These are phyloP conservation scores for Cynanchum wilfordii DNA, from an alignment of 257 asterid genomes.

Conservation along the genomic window DNA sequence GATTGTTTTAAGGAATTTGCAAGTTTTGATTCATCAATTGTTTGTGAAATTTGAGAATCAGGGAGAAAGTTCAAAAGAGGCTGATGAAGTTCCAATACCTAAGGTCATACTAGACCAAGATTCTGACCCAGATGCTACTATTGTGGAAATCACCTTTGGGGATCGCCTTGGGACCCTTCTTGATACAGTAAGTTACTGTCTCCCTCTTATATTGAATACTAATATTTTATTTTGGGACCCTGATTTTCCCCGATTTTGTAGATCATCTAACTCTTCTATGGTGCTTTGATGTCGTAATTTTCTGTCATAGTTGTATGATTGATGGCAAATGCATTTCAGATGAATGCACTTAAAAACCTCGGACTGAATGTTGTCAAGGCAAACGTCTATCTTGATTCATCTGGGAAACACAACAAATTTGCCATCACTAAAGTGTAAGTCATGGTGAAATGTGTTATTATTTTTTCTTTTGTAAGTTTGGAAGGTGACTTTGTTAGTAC, in stretches of 20 bases:
- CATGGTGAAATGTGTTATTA: slow-evolving; percentile 1
- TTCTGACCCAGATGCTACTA: slow-evolving; percentile 80
- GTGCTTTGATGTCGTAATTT: not conserved
- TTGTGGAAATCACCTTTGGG: slow-evolving; percentile 90
- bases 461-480: slow-evolving; percentile 7
- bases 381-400: slow-evolving; percentile 82
- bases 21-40: not conserved
- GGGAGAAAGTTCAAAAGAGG: slow-evolving; percentile 59
- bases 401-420: slow-evolving; percentile 92
- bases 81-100: slow-evolving; percentile 65
- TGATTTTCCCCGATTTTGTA: not conserved
- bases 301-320: slow-evolving; percentile 21
- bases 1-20: not conserved
- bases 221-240: not conserved
- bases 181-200: slow-evolving; percentile 56
- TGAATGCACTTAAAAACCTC: slow-evolving; percentile 75
- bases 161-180: slow-evolving; percentile 96
- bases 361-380: slow-evolving; percentile 95
- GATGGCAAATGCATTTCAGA: slow-evolving; percentile 44
- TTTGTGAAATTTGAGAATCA: slow-evolving; percentile 30
- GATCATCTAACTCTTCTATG: not conserved
- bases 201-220: slow-evolving; percentile 4
- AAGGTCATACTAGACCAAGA: slow-evolving; percentile 84
- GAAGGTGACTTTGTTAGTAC: slow-evolving; percentile 1
- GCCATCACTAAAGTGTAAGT: slow-evolving; percentile 84